A percentile compares a stretch with the other conserved stretches of the same genome.
Conservation (phyloP, 163 green algal species). For the Scenedesmus sp. region DNA sequence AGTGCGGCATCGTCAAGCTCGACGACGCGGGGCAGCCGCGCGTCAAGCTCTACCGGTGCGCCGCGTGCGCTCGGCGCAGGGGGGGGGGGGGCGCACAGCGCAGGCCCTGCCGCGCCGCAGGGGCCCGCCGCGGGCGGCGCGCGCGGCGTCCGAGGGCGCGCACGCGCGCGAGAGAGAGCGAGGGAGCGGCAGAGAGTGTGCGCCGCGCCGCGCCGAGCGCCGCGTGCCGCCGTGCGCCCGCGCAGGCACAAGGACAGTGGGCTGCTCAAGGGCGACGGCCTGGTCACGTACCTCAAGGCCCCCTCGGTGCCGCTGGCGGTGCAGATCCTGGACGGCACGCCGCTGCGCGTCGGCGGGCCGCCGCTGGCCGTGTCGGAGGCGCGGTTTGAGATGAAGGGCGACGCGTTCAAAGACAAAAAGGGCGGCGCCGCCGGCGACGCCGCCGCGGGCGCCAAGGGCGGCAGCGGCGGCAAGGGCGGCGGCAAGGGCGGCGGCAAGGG, state of each 20-base stretch:
- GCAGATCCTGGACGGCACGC: constrained; percentile 79
- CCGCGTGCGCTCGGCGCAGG: neutral
- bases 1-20: constrained; percentile 94
- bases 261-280: constrained; percentile 88
- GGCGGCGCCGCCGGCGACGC: neutral
- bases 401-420: constrained; percentile 64
- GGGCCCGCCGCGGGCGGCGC: too few species aligned
- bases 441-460: neutral
- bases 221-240: neutral
- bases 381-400: constrained; percentile 88
- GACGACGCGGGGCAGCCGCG: constrained; percentile 73
- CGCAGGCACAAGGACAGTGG: constrained; percentile 70
- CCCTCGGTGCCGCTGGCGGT: constrained; percentile 82
- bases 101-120: neutral
- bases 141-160: too few species aligned
- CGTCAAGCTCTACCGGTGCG: constrained; percentile 88
- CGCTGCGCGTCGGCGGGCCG: constrained; percentile 25
- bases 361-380: constrained; percentile 42
- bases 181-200: too few species aligned
- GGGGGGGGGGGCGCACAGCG: neutral
- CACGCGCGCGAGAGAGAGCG: too few species aligned
- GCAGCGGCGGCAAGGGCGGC: neutral
- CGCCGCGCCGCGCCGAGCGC: neutral
- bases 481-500: constrained; percentile 4
- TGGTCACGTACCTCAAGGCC: constrained; percentile 94